Evolutionary conservation across 78 protist genomes (phyloP).

Genomic region (Tieghemostelium lacteum): DNA sequence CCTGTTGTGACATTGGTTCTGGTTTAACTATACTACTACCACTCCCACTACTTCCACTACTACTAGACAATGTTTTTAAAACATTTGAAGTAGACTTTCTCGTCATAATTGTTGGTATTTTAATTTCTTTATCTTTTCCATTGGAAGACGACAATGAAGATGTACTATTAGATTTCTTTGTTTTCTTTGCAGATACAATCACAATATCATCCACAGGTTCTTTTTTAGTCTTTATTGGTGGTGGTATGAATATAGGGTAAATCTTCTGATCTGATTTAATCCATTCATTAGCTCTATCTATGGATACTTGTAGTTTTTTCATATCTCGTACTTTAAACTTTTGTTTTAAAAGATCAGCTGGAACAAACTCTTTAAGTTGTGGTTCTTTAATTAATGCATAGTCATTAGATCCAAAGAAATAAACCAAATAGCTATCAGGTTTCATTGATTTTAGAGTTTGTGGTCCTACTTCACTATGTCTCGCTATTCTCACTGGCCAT

Average conservation of each 20-base stretch:
- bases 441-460: neutral
- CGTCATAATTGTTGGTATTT: neutral
- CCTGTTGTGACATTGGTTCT: too few relatives aligned
- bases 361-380: constrained; percentile 27
- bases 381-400: constrained; percentile 48
- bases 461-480: constrained; percentile 5
- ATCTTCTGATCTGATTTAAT: neutral
- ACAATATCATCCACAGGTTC: neutral
- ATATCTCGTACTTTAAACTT: constrained; percentile 29
- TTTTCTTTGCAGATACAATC: neutral
- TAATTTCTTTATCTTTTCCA: neutral
- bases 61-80: neutral
- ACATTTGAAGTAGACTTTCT: neutral
- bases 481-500: constrained; percentile 56
- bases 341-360: constrained; percentile 21
- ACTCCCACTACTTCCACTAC: too few relatives aligned
- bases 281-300: constrained; percentile 63
- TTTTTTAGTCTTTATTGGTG: constrained; percentile 6
- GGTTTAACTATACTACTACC: too few relatives aligned
- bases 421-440: constrained; percentile 17
- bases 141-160: too few relatives aligned
- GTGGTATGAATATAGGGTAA: constrained; percentile 25
- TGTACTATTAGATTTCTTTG: too few relatives aligned
- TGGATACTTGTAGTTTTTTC: constrained; percentile 35
- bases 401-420: constrained; percentile 66